Evolutionary conservation across 2,329 filamentous ascomycete species (phyloP), one percentile per base, ranked within the genome.

Genomic region (Fonsecaea monophora): DNA sequence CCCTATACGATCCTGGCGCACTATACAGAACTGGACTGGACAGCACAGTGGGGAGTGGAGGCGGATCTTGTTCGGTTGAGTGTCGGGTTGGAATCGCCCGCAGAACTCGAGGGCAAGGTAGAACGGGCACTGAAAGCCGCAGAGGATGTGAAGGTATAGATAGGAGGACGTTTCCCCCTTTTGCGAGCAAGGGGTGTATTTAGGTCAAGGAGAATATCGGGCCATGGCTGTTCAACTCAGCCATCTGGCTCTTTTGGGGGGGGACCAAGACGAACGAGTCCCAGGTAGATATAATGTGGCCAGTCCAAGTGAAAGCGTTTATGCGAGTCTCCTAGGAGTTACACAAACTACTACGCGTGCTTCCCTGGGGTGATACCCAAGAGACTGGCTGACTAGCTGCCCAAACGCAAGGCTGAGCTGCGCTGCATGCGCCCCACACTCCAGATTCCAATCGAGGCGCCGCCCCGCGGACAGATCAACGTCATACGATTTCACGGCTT

Each of bases 1-100:
- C 95, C 95, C 0, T 99, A 97, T 77, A 92, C 95, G 25, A 82
- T 99, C 38, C 80, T 99, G 37, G 95, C 95, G 4, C 95, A 99
- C 78, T 99, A 95, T 74, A 84, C 86, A 54, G 95, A 99, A 82
- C 78, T 98, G 50, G 89, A 94, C n/a, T 99, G 95, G 95, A 85
- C 61, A 60, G 32, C n/a, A 59, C 86, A 84, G 92, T 94, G 90
- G 77, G 92, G 94, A 0, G 92, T 97, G 2, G 90, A 95, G 62
- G 87, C 87, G 1, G 87, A 92, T 76, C 79, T 99, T 64, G 85
- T 98, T 56, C 86, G 95, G 50, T 87, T 98, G 71, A 97, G 94
- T 74, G 91, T 98, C 61, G 95, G 95, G 0, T 79, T 99, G 60
- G 95, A 99, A 77, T 91, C 95, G 68, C 85, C 88, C 1, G 81